Evolutionary conservation across 495 filamentous ascomycete species (phyloP).

Genomic region (Penicillium maclennaniae): DNA sequence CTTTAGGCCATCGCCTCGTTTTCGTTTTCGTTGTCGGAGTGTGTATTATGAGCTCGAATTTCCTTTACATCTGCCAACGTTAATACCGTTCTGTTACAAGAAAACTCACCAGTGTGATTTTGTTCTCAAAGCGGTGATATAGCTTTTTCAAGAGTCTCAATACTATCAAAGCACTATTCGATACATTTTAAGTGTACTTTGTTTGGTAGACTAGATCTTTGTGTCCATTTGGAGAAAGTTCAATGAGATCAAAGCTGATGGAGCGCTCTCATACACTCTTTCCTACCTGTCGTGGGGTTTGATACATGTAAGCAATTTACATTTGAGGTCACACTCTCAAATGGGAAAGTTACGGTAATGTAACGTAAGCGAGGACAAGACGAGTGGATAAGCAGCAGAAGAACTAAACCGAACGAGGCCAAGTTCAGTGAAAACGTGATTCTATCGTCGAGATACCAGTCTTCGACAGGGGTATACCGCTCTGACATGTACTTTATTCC

Average conservation of each 20-base stretch:
- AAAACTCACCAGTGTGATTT: neutral
- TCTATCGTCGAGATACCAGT: neutral
- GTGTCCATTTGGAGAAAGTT: neutral
- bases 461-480: neutral
- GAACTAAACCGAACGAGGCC: neutral
- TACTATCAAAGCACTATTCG: too few relatives aligned
- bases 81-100: too few relatives aligned
- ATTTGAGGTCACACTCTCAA: too few relatives aligned
- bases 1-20: neutral
- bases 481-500: neutral
- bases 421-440: neutral
- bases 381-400: neutral
- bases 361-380: neutral
- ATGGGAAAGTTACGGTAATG: neutral
- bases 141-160: neutral
- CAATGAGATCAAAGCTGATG: neutral
- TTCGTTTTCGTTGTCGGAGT: neutral
- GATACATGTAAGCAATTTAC: too few relatives aligned
- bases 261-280: neutral
- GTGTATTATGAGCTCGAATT: neutral
- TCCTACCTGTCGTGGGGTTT: neutral
- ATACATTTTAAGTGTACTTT: too few relatives aligned
- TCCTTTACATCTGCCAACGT: neutral
- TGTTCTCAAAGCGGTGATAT: neutral
- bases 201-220: too few relatives aligned